Conservation (phyloP, 202 grass and related monocot genomes). For the Saccharum hybrid region DNA sequence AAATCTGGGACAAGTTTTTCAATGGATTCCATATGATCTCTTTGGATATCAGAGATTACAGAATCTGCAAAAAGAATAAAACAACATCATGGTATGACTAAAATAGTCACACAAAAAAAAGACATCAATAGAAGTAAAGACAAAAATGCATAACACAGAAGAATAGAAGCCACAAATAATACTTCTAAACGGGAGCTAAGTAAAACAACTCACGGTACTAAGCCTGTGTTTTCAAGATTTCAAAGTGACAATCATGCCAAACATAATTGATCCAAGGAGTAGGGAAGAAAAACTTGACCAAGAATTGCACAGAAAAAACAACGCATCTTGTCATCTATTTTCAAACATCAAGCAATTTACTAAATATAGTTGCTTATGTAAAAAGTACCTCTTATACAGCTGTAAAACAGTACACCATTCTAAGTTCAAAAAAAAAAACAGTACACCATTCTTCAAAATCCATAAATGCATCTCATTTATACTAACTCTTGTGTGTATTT, state of each 20-base stretch:
- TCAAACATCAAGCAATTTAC: background rate
- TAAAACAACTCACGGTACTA: slow-evolving; percentile 17
- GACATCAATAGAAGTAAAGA: background rate
- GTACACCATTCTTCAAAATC: background rate
- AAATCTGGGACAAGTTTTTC: slow-evolving; percentile 75
- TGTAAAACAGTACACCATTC: background rate
- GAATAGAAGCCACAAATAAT: slow-evolving; percentile 7
- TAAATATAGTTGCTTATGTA: slow-evolving; percentile 30
- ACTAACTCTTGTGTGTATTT: background rate
- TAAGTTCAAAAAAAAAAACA: no score
- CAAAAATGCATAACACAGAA: background rate
- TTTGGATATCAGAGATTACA: slow-evolving; percentile 71
- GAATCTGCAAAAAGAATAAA: slow-evolving; percentile 63
- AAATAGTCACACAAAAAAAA: background rate
- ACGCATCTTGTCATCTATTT: background rate
- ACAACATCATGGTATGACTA: background rate
- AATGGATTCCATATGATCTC: slow-evolving; percentile 70
- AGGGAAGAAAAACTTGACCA: background rate
- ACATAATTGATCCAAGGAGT: background rate
- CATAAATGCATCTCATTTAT: slow-evolving; percentile 21
- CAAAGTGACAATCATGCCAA: background rate
- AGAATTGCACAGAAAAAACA: slow-evolving; percentile 3
- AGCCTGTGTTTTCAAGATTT: background rate
- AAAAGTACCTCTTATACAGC: background rate
- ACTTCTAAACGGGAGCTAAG: background rate